Percentiles rank a stretch among this genome's conserved stretches.
Evolutionary conservation across 2,329 filamentous ascomycete genomes (phyloP).

Genomic region (Talaromyces sp.): DNA sequence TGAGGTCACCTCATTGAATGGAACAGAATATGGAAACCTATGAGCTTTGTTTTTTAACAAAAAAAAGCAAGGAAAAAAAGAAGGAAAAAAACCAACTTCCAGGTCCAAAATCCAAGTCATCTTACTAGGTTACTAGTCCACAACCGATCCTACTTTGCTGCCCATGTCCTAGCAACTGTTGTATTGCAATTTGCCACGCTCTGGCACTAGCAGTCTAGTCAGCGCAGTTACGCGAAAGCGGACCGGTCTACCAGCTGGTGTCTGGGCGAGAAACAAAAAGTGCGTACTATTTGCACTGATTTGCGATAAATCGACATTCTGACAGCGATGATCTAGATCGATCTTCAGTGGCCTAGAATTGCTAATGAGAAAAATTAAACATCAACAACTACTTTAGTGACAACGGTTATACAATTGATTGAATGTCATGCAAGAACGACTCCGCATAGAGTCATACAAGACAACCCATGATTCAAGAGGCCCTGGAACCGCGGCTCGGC

Average conservation of each 20-base stretch:
- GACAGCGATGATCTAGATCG: constrained; percentile 16
- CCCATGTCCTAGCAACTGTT: neutral
- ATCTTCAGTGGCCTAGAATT: constrained; percentile 6
- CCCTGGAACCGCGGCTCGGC: neutral
- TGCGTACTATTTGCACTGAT: neutral
- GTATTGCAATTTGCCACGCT: neutral
- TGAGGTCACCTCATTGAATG: neutral
- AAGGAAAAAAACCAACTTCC: neutral
- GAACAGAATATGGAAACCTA: neutral
- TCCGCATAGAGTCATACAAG: neutral
- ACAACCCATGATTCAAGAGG: neutral
- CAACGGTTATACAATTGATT: neutral
- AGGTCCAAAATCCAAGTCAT: neutral
- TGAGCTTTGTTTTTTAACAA: neutral
- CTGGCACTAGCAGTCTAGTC: neutral
- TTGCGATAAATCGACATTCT: neutral
- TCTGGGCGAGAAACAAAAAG: neutral
- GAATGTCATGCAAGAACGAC: neutral
- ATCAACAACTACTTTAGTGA: neutral
- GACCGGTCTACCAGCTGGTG: neutral
- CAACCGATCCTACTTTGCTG: neutral
- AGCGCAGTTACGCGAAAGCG: neutral
- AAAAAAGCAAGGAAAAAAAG: neutral
- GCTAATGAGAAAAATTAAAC: neutral
- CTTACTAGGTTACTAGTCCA: neutral